phyloP scores from a whole-genome alignment of 768 basidiomycete genomes.

The Amanita jacksonii region DNA sequence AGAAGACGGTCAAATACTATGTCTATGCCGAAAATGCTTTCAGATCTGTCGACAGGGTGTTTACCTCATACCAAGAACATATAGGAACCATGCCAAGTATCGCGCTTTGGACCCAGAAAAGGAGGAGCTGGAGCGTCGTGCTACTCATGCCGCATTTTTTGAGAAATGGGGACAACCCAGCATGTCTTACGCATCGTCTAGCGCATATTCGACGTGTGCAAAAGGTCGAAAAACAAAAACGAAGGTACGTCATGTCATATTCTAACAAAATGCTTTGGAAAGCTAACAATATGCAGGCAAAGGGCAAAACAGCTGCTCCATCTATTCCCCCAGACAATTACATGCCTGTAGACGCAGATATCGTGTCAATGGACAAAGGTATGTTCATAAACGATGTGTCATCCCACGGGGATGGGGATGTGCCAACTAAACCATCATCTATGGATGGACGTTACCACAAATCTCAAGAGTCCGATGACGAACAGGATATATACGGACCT shows the following conservation, averaged over 20 bases:
- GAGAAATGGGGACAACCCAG: conserved; percentile 2
- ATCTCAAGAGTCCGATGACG: neutral
- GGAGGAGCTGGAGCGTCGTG: conserved; percentile 2
- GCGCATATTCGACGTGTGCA: neutral
- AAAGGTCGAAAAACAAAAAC: neutral
- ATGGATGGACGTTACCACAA: neutral
- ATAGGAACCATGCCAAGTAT: neutral
- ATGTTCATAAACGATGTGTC: neutral
- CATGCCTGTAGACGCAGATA: neutral
- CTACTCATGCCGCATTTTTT: neutral
- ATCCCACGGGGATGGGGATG: neutral
- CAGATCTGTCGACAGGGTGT: neutral
- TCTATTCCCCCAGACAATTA: neutral
- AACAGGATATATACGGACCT: neutral
- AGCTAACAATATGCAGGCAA: conserved; percentile 2
- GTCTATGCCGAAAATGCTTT: conserved; percentile 3
- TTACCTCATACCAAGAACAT: conserved; percentile 4
- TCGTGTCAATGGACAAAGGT: neutral
- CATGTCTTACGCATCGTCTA: neutral
- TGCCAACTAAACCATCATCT: neutral
- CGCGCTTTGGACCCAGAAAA: conserved; percentile 1
- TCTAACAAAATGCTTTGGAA: neutral
- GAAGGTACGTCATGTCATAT: neutral
- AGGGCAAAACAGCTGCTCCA: neutral
- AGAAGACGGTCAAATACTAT: neutral